A percentile compares a stretch with the other conserved stretches of the same genome.
Conservation (phyloP, 805 yeast species). For the Lachancea meyersii region DNA sequence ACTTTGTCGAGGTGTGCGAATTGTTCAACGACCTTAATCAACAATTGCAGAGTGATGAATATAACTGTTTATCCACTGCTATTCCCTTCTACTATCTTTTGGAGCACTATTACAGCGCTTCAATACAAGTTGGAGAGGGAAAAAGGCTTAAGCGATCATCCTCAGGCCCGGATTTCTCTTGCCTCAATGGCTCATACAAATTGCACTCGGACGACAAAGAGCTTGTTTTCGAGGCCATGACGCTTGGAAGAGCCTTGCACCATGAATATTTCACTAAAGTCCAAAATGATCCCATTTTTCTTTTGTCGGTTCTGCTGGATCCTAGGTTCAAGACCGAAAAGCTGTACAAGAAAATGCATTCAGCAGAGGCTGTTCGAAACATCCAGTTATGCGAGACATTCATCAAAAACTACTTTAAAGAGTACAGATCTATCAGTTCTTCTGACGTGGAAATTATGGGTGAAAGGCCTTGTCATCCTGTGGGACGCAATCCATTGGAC, state of each 20-base stretch:
- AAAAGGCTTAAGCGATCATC: not conserved
- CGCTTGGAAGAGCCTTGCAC: not conserved
- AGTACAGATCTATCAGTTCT: not conserved
- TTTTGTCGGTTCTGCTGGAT: slow-evolving; percentile 7
- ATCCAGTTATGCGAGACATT: not conserved
- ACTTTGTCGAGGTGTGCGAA: slow-evolving; percentile 3
- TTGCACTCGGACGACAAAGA: slow-evolving; percentile 5
- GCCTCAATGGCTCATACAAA: slow-evolving; percentile 5
- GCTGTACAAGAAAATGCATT: not conserved
- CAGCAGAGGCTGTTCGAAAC: not conserved
- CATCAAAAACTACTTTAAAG: slow-evolving; percentile 6
- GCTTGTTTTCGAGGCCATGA: slow-evolving; percentile 9
- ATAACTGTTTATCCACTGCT: slow-evolving; percentile 1
- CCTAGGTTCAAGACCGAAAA: slow-evolving; percentile 6
- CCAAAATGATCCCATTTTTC: slow-evolving; percentile 5
- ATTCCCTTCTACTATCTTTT: slow-evolving; percentile 3
- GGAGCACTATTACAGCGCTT: slow-evolving; percentile 5
- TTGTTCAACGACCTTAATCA: not conserved
- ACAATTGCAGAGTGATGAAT: slow-evolving; percentile 4
- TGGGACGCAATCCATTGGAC: not conserved
- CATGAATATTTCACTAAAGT: not conserved
- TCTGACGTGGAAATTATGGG: not conserved
- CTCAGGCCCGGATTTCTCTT: slow-evolving; percentile 1
- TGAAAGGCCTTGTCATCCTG: not conserved
- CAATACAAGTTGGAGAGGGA: slow-evolving; percentile 1